Evolutionary conservation across 2,329 filamentous ascomycete species (phyloP).

Genomic region (Lecanicillium sp.): DNA sequence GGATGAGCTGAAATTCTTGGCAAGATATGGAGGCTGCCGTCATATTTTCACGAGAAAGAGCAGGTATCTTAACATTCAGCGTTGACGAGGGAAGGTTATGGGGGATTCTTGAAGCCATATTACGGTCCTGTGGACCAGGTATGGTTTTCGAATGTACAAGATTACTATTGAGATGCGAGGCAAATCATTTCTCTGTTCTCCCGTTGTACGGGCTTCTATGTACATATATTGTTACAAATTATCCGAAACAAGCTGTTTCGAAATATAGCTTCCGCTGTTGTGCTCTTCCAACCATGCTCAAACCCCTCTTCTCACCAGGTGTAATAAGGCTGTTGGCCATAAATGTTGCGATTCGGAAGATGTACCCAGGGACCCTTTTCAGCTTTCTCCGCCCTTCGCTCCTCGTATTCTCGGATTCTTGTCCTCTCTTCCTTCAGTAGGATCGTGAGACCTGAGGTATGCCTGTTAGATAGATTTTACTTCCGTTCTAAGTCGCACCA

Average conservation of each 20-base stretch:
- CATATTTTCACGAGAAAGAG: no score
- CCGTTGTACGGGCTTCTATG: conserved; percentile 17
- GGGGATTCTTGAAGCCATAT: neutral
- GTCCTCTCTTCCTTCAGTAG: conserved; percentile 92
- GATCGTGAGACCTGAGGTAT: conserved; percentile 58
- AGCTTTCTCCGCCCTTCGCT: conserved; percentile 66
- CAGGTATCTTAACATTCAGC: no score
- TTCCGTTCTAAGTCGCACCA: neutral
- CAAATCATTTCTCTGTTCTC: neutral
- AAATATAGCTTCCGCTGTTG: neutral
- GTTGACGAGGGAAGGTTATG: neutral
- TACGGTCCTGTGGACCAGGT: no score
- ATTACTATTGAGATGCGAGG: neutral
- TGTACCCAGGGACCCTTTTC: conserved; percentile 78
- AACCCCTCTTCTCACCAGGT: conserved; percentile 81
- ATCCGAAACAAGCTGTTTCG: conserved; percentile 12
- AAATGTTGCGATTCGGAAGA: conserved; percentile 76
- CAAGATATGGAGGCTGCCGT: no score
- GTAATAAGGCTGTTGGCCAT: conserved; percentile 81
- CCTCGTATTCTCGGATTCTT: conserved; percentile 68
- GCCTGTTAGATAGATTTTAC: conserved; percentile 12
- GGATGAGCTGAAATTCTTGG: no score
- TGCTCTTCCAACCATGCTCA: neutral
- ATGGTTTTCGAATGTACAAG: no score
- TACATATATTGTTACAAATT: conserved; percentile 26